A percentile compares a stretch with the other conserved stretches of the same genome.
phyloP scores from a whole-genome alignment of 306 rosid genomes.

The Cucurbita maxima region DNA sequence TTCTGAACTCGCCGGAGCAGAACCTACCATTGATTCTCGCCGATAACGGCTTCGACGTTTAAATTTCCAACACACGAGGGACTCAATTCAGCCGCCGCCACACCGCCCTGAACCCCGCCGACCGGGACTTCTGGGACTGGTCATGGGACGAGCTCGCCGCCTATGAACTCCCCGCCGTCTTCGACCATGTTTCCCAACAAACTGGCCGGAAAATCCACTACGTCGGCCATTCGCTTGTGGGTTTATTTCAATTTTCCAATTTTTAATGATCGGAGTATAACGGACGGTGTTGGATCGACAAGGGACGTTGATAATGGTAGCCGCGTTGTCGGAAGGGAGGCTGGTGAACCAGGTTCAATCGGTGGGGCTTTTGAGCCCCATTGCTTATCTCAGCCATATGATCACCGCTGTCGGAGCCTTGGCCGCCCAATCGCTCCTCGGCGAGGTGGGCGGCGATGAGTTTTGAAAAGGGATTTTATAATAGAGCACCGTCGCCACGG shows the following conservation, averaged over 20 bases:
- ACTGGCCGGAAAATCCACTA: conserved; percentile 71
- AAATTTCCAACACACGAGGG: conserved; percentile 83
- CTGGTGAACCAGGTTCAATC: conserved; percentile 47
- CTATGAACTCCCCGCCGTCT: conserved; percentile 71
- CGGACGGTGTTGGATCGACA: conserved; percentile 5
- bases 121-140: conserved; percentile 59
- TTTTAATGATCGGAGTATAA: neutral
- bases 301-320: conserved; percentile 66
- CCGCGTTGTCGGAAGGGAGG: conserved; percentile 58
- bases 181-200: conserved; percentile 41
- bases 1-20: conserved; percentile 54
- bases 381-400: conserved; percentile 73
- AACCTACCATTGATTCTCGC: conserved; percentile 70
- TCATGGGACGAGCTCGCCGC: conserved; percentile 64
- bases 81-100: conserved; percentile 65
- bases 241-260: neutral
- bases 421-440: conserved; percentile 34
- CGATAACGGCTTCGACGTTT: conserved; percentile 68
- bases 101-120: conserved; percentile 26
- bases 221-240: conserved; percentile 77
- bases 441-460: neutral
- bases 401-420: conserved; percentile 36
- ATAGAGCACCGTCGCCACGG: too few species aligned
- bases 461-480: too few species aligned
- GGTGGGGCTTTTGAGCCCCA: conserved; percentile 63